Base-by-base conservation (phyloP, 2,329 filamentous ascomycete species). In the Volutella citrinella region DNA sequence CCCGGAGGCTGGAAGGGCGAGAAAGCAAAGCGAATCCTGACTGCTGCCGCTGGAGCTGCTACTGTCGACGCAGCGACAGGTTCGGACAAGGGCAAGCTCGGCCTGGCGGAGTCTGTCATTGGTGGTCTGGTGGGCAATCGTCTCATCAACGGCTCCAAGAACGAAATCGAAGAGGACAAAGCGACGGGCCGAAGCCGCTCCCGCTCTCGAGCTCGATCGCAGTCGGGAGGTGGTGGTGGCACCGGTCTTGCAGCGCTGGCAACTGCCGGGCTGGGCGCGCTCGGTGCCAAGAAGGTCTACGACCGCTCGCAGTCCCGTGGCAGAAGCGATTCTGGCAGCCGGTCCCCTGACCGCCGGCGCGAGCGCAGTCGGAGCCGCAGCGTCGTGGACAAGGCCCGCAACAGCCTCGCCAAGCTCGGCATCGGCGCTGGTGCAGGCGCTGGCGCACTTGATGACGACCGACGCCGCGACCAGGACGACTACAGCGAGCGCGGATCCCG, bases 11-110 rank as follows among this genome's bases (percentile, higher is more conserved):
- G 90, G 89, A 84, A 82, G 45, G 91, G 90, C 22, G 84, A 87
- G 44, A 96, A 96, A 66, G 87, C 89, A 47, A 93, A 89, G 69
- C 87, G 91, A 32, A 79, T 97, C 40, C 76, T 95, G 30, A 96
- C 91, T 15, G 90, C 89, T 29, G 91, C 91, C 17, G 76, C 78
- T 17, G 84, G 87, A 63, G 89, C 91, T 40, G 91, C 87, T 48
- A 86, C 88, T 38, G 84, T 95, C 42, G 88, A 96, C 60, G 80
- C 82, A 8, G 82, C 82, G 16, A 75, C 89, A 25, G 75, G 89
- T 51, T 70, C 74, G 13, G 79, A 83, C 49, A 82, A 87, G 58
- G 82, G 89, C 65, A 95, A 89, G 64, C 79, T 87, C 29, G 85
- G 93, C 51, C 74, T 95, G 36, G 72, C 89, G 24, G 87, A 95